Evolutionary conservation across 1,284 basidiomycete species (phyloP).

Genomic region (Puccinia triticina): DNA sequence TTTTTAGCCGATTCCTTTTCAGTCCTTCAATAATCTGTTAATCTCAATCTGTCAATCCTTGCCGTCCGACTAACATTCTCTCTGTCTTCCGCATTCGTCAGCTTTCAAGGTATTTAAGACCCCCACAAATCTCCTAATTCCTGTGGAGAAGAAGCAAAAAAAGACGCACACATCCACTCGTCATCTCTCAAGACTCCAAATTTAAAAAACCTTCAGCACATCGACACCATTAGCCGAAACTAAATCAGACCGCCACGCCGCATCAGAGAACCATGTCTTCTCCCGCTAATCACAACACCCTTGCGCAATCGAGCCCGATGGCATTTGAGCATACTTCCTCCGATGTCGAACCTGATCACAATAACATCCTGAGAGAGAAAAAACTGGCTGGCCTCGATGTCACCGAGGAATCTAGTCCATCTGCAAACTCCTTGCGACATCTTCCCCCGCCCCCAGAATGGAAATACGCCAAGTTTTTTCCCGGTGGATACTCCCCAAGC

Average conservation of each 20-base stretch:
- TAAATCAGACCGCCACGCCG: neutral
- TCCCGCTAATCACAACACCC: neutral
- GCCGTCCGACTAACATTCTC: neutral
- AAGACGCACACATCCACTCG: neutral
- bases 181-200: neutral
- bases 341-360: neutral
- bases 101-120: neutral
- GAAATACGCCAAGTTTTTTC: slow-evolving; percentile 48
- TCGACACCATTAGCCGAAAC: slow-evolving; percentile 1
- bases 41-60: slow-evolving; percentile 11
- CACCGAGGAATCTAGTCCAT: slow-evolving; percentile 1
- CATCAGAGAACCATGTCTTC: neutral
- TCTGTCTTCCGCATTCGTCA: neutral
- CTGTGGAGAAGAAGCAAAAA: neutral
- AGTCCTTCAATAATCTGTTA: neutral
- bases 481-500: slow-evolving; percentile 50
- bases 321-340: slow-evolving; percentile 8
- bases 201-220: neutral
- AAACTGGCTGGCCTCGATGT: neutral
- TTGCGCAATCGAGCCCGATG: neutral
- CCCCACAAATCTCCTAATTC: neutral
- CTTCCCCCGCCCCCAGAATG: slow-evolving; percentile 29
- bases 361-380: neutral
- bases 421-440: neutral
- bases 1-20: neutral